Conservation (phyloP, 495 filamentous ascomycete genomes). For the Aspergillus affinis region DNA sequence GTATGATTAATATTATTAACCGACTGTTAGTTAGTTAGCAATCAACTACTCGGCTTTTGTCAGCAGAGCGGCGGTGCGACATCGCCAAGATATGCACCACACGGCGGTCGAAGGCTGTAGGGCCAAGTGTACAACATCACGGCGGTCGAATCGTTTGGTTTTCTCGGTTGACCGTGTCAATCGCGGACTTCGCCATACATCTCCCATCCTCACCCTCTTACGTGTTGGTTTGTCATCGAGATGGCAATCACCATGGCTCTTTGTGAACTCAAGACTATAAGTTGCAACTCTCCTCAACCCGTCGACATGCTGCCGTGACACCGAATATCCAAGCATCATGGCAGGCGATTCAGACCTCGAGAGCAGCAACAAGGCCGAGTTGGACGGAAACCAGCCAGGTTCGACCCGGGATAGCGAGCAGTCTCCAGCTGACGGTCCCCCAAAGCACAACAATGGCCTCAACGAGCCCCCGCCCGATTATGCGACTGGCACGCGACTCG, state of each 20-base stretch:
- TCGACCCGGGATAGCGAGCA: background rate
- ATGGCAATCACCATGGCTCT: background rate
- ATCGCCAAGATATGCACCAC: too few species aligned
- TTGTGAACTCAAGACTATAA: conserved; percentile 1
- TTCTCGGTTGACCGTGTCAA: conserved; percentile 12
- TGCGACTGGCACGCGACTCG: conserved; percentile 8
- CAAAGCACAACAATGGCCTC: too few species aligned
- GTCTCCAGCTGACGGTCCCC: conserved; percentile 3
- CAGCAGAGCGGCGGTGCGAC: too few species aligned
- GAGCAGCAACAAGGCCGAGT: background rate
- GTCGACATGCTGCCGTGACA: background rate
- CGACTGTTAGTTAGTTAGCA: too few species aligned
- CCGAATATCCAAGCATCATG: background rate
- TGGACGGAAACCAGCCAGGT: background rate
- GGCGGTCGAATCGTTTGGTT: conserved; percentile 13
- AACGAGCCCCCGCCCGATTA: conserved; percentile 8
- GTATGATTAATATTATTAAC: too few species aligned
- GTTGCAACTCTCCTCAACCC: background rate
- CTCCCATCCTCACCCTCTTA: background rate
- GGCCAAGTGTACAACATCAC: too few species aligned
- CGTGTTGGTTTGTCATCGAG: background rate
- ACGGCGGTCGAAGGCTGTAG: too few species aligned
- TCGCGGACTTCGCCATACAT: conserved; percentile 4
- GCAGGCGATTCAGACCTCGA: background rate
- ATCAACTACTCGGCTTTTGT: too few species aligned